Evolutionary conservation across 768 basidiomycete species (phyloP), one percentile per base, ranked within the genome.

Genomic region (Coprinopsis sp.): DNA sequence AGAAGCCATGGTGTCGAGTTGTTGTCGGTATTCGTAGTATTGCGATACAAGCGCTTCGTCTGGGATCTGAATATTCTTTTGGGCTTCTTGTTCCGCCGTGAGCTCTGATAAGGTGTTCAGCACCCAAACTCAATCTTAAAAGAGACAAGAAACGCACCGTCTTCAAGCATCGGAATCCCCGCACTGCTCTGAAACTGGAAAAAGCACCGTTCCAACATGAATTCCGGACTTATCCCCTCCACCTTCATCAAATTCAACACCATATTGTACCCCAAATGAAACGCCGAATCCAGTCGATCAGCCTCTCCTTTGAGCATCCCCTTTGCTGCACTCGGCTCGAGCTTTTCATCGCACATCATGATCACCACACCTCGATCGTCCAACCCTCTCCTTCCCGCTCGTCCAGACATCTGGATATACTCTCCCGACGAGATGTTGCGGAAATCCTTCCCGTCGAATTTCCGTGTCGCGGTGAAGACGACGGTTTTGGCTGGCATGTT

Each of bases 401-500:
- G 89, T 46, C 96, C 96, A 0, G 93, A 94, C 96, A 99, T 99
- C 60, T 99, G 96, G 57, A 98, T 96, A 64, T 99, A 99, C 75
- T 99, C 96, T 47, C 96, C 88, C 1, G 85, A 88, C 0, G 91
- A 91, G 28, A 99, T 72, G 60, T 91, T 91, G 22, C 96, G 78
- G 71, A 96, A 96, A 57, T 94, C 92, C 34, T 80, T 81, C 1
- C 96, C 96, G 63, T 99, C 96, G 57, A 93, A 98, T 68, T 99
- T 99, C 54, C 92, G 83, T 2, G 92, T 86, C 1, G 85, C 79
- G 0, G 92, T 96, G 72, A 99, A 99, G 19, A 99, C 95, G 38
- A 99, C 96, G 3, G 96, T 98, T 72, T 97, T 98, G 14, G 96
- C 96, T 10, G 96, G 96, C 96, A 99, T 99, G 67, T 99, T 99